Evolutionary conservation across 495 filamentous ascomycete species (phyloP).

Genomic region (Chaetomium tenue): DNA sequence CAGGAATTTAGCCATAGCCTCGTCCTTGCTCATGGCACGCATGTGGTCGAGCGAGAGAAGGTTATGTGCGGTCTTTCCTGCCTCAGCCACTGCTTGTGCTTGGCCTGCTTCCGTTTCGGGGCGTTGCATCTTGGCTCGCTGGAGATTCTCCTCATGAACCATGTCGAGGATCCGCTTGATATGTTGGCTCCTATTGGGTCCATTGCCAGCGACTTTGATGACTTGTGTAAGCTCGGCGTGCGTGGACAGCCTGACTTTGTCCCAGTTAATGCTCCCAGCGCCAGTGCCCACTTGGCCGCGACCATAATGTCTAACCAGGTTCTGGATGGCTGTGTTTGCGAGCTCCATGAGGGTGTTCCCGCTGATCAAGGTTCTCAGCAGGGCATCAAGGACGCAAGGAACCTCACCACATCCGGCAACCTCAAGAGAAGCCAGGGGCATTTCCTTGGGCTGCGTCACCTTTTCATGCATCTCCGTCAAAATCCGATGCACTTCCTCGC

Average conservation of each 20-base stretch:
- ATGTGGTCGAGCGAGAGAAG: conserved; percentile 71
- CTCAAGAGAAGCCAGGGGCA: conserved; percentile 73
- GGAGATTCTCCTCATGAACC: conserved; percentile 67
- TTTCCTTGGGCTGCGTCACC: conserved; percentile 60
- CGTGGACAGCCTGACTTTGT: conserved; percentile 66
- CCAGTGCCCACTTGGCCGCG: conserved; percentile 39
- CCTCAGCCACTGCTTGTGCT: background rate
- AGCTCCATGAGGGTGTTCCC: conserved; percentile 68
- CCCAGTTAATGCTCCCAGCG: conserved; percentile 82
- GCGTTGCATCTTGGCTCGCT: conserved; percentile 20
- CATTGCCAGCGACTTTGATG: conserved; percentile 71
- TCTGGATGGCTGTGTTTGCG: conserved; percentile 66
- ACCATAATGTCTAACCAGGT: conserved; percentile 69
- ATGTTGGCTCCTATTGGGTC: conserved; percentile 63
- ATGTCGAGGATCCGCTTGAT: conserved; percentile 81
- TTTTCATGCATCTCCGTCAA: conserved; percentile 66
- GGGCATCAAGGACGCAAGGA: conserved; percentile 83
- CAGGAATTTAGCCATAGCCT: conserved; percentile 70
- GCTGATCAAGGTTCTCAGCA: conserved; percentile 78
- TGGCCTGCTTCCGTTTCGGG: background rate
- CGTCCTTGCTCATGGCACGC: conserved; percentile 61
- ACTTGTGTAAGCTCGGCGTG: conserved; percentile 64
- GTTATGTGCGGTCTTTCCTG: conserved; percentile 17
- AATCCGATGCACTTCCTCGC: conserved; percentile 68
- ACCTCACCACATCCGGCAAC: conserved; percentile 92